Base-by-base conservation (phyloP, 306 rosid species). In the Hippophae tibetana region DNA sequence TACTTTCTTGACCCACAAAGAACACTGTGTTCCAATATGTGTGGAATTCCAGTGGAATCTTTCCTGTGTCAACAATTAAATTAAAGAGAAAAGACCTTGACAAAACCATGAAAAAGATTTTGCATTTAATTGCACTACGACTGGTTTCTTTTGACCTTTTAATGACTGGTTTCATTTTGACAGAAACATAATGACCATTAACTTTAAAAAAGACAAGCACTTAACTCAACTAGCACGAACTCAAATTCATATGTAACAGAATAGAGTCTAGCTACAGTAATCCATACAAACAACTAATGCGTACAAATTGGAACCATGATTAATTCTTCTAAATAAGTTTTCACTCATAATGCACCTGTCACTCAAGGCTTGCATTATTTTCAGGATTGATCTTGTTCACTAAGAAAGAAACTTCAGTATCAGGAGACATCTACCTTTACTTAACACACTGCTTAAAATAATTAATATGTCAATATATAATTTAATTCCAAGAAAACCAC, bases 1-100 rank as follows among this genome's bases (percentile, higher is more conserved):
- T 93, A 93, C 71, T 93, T 88, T 41, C 95, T 84, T 43, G 99
- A 93, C 38, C 99, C 99, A 43, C 99, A 88, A 66, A 93, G 49
- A 11, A 93, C 99, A 64, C 97, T 93, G 71, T 93, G 99, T 67
- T 93, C 99, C 75, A 93, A 72, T 49, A 93, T 93, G 84, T 93
- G 99, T 43, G 99, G 97, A 73, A 93, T 93, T 54, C 99, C 99
- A 12, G 95, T 93, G 62, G 97, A 88, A 72, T 93, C 95, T 26
- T 84, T 86, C 64, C 97, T 90, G 81, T 57, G 68, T 47, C 45
- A 70, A 23, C 43, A 76, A 47, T 42, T 9, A 45, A 3, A 59
- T 43, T 12, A 44, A 63, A 68, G 14, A 72, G 3, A 43, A 56
- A 7, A 23, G 49, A 43, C 23, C 46, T 53, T 18, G 26, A 51